phyloP scores from a whole-genome alignment of 345 rosid species.

The Clausena lansium region DNA sequence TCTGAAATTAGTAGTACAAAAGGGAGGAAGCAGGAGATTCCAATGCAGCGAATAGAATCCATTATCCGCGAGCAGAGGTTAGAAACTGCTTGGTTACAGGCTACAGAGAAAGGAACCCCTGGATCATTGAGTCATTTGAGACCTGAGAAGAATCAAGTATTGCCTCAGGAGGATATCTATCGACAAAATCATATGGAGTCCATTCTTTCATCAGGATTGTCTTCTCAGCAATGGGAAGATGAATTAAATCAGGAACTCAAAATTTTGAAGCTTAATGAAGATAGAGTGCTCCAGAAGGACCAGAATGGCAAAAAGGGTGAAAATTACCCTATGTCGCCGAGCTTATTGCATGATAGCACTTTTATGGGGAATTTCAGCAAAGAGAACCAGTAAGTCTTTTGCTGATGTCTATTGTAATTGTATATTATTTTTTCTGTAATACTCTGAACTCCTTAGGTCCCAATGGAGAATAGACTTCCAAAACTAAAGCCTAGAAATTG shows the following conservation, averaged over 20 bases:
- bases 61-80: slow-evolving; percentile 90
- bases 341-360: slow-evolving; percentile 67
- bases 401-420: slow-evolving; percentile 14
- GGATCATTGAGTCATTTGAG: slow-evolving; percentile 53
- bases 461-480: background rate
- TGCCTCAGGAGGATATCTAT: slow-evolving; percentile 69
- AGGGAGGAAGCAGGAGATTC: slow-evolving; percentile 52
- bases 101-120: slow-evolving; percentile 79
- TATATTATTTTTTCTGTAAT: background rate
- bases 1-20: slow-evolving; percentile 31
- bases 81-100: slow-evolving; percentile 97
- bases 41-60: slow-evolving; percentile 91
- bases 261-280: slow-evolving; percentile 57
- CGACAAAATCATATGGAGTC: slow-evolving; percentile 50
- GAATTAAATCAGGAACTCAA: slow-evolving; percentile 68
- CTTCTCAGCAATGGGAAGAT: slow-evolving; percentile 71
- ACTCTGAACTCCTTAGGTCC: background rate
- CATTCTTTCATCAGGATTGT: slow-evolving; percentile 40
- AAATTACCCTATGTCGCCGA: slow-evolving; percentile 72
- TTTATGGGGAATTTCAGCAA: slow-evolving; percentile 48
- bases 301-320: slow-evolving; percentile 43
- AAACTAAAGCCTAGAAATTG: background rate
- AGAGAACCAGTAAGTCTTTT: slow-evolving; percentile 74
- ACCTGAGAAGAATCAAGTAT: slow-evolving; percentile 90
- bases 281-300: slow-evolving; percentile 52